phyloP scores from a whole-genome alignment of 352 stramenopile species.

The Pythium brassicae region DNA sequence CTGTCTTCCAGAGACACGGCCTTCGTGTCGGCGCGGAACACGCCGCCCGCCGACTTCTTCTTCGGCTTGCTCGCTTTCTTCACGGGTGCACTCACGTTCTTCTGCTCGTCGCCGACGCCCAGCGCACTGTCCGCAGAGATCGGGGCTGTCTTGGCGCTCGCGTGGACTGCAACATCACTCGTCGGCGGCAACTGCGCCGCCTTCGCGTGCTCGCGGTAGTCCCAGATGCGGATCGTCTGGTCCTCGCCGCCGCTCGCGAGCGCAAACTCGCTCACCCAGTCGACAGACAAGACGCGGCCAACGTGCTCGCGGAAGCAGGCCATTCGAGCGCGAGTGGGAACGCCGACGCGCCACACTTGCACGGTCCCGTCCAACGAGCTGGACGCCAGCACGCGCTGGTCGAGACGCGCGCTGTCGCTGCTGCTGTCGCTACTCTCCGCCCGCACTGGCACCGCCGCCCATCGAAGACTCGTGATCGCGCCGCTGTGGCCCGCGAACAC shows the following conservation, averaged over 20 bases:
- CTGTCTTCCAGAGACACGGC: constrained; percentile 16
- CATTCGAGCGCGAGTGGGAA: constrained; percentile 11
- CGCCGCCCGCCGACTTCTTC: constrained; percentile 10
- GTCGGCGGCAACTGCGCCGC: neutral
- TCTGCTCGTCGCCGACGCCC: neutral
- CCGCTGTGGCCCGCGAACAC: constrained; percentile 30
- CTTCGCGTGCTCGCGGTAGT: constrained; percentile 27
- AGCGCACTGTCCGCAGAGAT: neutral
- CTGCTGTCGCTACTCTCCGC: constrained; percentile 10
- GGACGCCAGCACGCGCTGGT: constrained; percentile 31
- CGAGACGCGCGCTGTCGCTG: neutral
- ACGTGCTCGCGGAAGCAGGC: constrained; percentile 41
- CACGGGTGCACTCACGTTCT: neutral
- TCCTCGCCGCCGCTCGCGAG: constrained; percentile 66
- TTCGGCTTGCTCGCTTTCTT: constrained; percentile 26
- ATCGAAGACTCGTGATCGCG: constrained; percentile 44
- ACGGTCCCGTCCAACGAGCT: constrained; percentile 47
- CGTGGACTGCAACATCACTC: neutral
- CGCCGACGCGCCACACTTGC: constrained; percentile 46
- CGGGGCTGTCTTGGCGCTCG: neutral
- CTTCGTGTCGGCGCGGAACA: constrained; percentile 24
- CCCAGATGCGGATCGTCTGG: constrained; percentile 64
- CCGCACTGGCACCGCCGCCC: constrained; percentile 5
- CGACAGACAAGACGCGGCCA: constrained; percentile 48
- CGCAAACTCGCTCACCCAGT: constrained; percentile 38